Conservation (phyloP, 352 stramenopile genomes). For the Globisporangium uncinulatum region DNA sequence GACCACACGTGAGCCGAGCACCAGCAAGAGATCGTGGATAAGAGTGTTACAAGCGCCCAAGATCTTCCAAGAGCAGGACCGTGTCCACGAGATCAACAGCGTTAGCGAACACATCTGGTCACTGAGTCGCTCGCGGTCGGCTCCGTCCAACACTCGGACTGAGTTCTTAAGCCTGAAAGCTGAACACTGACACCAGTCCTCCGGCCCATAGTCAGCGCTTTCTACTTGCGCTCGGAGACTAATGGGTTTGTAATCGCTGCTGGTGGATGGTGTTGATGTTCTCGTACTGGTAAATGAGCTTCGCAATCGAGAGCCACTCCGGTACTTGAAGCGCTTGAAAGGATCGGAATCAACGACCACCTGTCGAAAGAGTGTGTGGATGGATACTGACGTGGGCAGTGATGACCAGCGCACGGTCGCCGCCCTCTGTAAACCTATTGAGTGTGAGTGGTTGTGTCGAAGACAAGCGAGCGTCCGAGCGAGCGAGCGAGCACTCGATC, state of each 20-base stretch:
- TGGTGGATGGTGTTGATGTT: constrained; percentile 4
- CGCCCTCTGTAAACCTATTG: no score
- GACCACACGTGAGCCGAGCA: constrained; percentile 61
- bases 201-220: no score
- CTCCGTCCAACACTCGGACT: constrained; percentile 2
- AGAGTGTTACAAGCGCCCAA: constrained; percentile 39
- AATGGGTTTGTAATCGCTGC: constrained; percentile 6
- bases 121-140: constrained; percentile 26
- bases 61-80: constrained; percentile 33
- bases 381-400: background rate
- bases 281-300: no score
- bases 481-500: no score
- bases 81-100: constrained; percentile 37
- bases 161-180: constrained; percentile 7
- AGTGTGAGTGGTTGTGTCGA: no score
- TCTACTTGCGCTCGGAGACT: constrained; percentile 2
- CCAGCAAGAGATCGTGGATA: constrained; percentile 43
- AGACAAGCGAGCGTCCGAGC: no score
- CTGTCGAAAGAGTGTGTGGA: no score
- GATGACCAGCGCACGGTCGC: no score
- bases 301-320: background rate
- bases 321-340: background rate
- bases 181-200: background rate
- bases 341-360: background rate
- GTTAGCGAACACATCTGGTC: constrained; percentile 59